Conservation (phyloP, 2,329 filamentous ascomycete genomes). For the Penicillium sclerotigenum region DNA sequence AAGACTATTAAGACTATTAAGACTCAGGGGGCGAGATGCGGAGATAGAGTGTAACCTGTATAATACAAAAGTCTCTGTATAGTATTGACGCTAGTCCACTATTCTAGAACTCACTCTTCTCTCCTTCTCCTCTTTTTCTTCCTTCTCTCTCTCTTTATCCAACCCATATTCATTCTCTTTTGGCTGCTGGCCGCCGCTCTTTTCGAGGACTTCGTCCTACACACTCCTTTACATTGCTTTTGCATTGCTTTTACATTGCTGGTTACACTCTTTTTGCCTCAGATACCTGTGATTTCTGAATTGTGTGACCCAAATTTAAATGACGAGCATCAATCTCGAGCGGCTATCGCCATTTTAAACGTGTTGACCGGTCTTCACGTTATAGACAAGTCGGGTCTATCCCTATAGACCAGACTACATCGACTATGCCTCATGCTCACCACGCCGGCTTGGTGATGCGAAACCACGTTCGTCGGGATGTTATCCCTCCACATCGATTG, state of each 20-base stretch:
- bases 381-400: background rate
- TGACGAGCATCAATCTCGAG: constrained; percentile 7
- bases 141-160: constrained; percentile 12
- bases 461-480: constrained; percentile 23
- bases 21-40: constrained; percentile 16
- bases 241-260: background rate
- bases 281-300: background rate
- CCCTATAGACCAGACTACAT: background rate
- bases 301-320: constrained; percentile 3
- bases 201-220: constrained; percentile 21
- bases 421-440: constrained; percentile 23
- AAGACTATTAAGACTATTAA: constrained; percentile 13
- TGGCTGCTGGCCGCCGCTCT: constrained; percentile 29
- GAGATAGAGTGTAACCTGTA: constrained; percentile 2
- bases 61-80: background rate
- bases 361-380: constrained; percentile 11
- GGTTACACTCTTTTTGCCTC: background rate
- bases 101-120: constrained; percentile 22
- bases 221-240: constrained; percentile 1
- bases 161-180: constrained; percentile 18
- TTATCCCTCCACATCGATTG: constrained; percentile 26
- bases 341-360: constrained; percentile 1
- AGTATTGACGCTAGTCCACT: constrained; percentile 11
- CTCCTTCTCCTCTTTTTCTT: constrained; percentile 22
- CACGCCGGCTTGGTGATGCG: constrained; percentile 28